Base-by-base conservation (phyloP, 768 basidiomycete species). In the Lactifluus piperatus region DNA sequence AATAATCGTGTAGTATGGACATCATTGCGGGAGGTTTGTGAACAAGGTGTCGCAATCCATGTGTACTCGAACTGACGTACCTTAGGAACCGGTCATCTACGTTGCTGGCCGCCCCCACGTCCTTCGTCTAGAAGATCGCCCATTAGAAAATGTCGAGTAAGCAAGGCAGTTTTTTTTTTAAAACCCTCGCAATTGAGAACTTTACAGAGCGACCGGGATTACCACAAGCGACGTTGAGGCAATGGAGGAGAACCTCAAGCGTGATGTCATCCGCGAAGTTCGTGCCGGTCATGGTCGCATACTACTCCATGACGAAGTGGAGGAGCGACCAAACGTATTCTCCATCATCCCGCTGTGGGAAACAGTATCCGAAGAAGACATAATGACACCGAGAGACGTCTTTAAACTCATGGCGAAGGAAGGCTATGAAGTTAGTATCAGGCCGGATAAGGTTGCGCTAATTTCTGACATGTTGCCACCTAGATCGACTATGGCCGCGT, bases 281-380 rank as follows among this genome's bases (percentile, higher is more conserved):
- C 77, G 78, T 43, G 74, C 77, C 30, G 81, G 81, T 36, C 67
- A 81, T 34, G 94, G 94, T 4, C 82, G 90, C 26, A 83, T 99
- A 43, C 75, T 99, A 0, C 79, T 98, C 2, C 97, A 98, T 63
- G 95, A 98, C 66, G 95, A 99, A 73, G 82, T 97, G 6, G 94
- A 97, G 70, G 94, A 95, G 55, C 80, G 88, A 39, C 90, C 94
- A 1, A 94, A 94, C 2, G 79, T 83, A 0, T 98, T 93, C 71
- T 80, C 86, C 10, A 89, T 99, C 63, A 86, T 97, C 37, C 94
- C 97, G 1, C 84, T 94, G 49, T 99, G 94, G 95, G 94, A 97
- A 72, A 84, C 82, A 2, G 85, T 95, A 3, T 75, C 79, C 1
- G 85, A 88, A 58, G 77, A 77, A 26, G 91, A 94, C 46, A 90